Evolutionary conservation across 305 asterid genomes (phyloP).

Genomic region (Fraxinus platypoda): DNA sequence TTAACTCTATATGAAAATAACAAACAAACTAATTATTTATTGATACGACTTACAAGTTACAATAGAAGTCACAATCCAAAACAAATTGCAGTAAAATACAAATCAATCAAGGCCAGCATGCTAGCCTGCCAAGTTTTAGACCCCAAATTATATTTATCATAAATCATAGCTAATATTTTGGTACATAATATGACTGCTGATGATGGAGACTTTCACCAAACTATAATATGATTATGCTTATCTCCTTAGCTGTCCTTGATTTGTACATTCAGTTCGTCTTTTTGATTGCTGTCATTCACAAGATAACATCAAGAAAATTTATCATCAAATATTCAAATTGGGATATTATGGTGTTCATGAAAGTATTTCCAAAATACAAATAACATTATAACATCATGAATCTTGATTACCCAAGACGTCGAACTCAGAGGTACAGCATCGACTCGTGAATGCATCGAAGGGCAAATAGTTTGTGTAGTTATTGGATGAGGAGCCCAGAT

Average conservation of each 20-base stretch:
- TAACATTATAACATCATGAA: neutral
- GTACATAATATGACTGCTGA: constrained; percentile 16
- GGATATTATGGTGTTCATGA: neutral
- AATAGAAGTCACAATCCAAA: too few species aligned
- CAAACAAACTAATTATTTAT: neutral
- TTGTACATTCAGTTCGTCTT: neutral
- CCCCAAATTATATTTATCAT: constrained; percentile 8
- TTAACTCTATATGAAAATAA: neutral
- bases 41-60: neutral
- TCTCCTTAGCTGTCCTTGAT: constrained; percentile 6
- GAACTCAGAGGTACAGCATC: neutral
- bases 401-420: neutral
- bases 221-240: constrained; percentile 11
- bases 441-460: neutral
- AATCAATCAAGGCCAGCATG: neutral
- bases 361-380: neutral
- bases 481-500: neutral
- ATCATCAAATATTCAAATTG: neutral
- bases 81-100: constrained; percentile 7
- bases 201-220: constrained; percentile 37
- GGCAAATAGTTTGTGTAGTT: neutral
- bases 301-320: neutral
- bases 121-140: neutral
- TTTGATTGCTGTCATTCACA: neutral
- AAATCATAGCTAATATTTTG: constrained; percentile 2